Conservation (phyloP, 371 early-diverging fungal species). For the Circinella umbellata region DNA sequence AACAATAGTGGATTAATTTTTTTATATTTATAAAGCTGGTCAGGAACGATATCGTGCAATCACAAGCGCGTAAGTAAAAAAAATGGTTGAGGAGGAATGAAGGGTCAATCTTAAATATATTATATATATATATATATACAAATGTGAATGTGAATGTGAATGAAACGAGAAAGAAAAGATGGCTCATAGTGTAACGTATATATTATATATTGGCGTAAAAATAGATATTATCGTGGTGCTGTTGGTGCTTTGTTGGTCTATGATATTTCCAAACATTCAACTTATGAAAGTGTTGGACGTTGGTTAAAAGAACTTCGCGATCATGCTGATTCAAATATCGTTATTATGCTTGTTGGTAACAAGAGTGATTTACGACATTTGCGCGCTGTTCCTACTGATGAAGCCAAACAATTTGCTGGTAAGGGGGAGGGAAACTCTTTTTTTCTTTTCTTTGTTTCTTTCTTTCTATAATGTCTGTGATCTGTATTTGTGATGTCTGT, state of each 20-base stretch:
- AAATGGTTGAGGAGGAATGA: neutral
- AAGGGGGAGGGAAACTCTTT: conserved; percentile 23
- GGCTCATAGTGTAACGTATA: neutral
- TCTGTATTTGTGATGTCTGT: no score
- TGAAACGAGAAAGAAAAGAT: neutral
- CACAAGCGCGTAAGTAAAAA: conserved; percentile 80
- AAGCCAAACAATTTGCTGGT: conserved; percentile 97
- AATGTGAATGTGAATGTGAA: no score
- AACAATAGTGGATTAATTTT: conserved; percentile 2
- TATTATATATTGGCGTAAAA: neutral
- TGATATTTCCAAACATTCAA: conserved; percentile 96
- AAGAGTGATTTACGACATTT: conserved; percentile 98
- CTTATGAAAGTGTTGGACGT: conserved; percentile 94
- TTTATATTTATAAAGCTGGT: conserved; percentile 63
- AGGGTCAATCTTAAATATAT: neutral
- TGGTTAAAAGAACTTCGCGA: conserved; percentile 99
- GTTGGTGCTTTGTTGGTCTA: conserved; percentile 99
- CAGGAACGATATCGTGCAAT: conserved; percentile 93
- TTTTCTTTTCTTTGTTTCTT: no score
- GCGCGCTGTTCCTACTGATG: conserved; percentile 95
- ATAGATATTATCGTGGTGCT: conserved; percentile 99
- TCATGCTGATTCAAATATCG: conserved; percentile 97
- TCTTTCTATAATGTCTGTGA: no score
- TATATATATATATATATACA: no score
- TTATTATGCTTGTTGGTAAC: conserved; percentile 99